Evolutionary conservation across 257 asterid genomes (phyloP).

Genomic region (Nicotiana benthamiana): DNA sequence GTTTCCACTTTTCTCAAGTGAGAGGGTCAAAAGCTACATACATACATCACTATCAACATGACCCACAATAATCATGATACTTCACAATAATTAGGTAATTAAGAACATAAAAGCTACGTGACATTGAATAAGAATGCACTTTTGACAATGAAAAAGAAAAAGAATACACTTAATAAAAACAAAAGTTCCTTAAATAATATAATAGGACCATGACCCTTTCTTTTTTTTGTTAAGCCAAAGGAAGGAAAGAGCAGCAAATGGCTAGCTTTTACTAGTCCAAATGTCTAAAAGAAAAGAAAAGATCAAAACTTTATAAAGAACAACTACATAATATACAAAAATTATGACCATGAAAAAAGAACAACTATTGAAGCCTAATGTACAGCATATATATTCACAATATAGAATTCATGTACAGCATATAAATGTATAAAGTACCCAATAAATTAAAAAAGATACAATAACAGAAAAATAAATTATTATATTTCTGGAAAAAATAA

Average conservation of each 20-base stretch:
- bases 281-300: not conserved
- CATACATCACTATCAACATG: not conserved
- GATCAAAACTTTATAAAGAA: not conserved
- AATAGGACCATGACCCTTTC: not conserved
- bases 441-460: not conserved
- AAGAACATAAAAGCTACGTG: not conserved
- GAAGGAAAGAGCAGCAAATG: not conserved
- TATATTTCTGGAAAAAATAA: not conserved
- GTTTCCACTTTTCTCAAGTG: not conserved
- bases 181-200: not conserved
- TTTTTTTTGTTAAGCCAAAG: not conserved
- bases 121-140: not conserved
- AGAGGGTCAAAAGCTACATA: constrained; percentile 7
- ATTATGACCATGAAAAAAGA: not conserved
- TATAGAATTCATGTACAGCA: too few species aligned
- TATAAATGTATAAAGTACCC: too few species aligned
- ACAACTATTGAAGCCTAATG: not conserved
- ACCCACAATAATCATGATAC: not conserved
- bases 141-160: not conserved
- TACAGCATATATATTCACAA: not conserved
- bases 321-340: not conserved
- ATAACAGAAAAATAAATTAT: not conserved
- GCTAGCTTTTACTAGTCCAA: not conserved
- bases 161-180: not conserved
- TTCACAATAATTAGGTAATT: not conserved